Evolutionary conservation across 164 flowering plant species (phyloP), one percentile per base, ranked within the genome.

Genomic region (Tetracentron sinense): DNA sequence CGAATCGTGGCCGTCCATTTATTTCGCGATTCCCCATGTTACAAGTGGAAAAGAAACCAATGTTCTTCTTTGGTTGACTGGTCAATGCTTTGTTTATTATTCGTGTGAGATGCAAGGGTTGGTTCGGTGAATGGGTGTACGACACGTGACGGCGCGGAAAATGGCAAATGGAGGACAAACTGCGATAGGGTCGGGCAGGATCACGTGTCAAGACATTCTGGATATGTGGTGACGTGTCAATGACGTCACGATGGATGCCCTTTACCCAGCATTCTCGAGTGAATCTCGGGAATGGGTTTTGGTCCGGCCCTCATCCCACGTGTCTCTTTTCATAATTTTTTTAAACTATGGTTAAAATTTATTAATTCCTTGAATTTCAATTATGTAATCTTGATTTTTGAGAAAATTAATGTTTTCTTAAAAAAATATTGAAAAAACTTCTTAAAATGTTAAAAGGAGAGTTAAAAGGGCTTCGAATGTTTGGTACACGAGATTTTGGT

Each of bases 151-250:
- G 19, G 55, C 60, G 38, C 19, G 17, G 29, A 42, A 17, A 38
- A n/a, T 49, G 61, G 26, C n/a, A 7, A 19, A 0, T 33, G 50
- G 67, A 48, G 15, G 70, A 58, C 60, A 53, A 56, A 28, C 56
- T 56, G 68, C 59, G 72, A 67, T 56, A 22, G 42, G 46, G 47
- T 61, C 69, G 64, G 70, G 69, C 28, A 48, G 33, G 66, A 49
- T 68, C 79, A 78, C 76, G 75, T 76, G 81, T 74, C 78, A 44
- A 60, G 62, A 42, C 46, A 35, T 47, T 16, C 58, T 46, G 20
- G 56, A 54, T 29, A 15, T 44, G 60, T 29, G 22, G 2, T 67
- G 70, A 67, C 35, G 70, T 72, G 58, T n/a, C 26, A 1, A 11
- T 69, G 71, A 63, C 68, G 33, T 61, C 76, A 65, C 44, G 63